phyloP scores from a whole-genome alignment of 2,329 filamentous ascomycete genomes.

The Mycosphaerella arachidis region DNA sequence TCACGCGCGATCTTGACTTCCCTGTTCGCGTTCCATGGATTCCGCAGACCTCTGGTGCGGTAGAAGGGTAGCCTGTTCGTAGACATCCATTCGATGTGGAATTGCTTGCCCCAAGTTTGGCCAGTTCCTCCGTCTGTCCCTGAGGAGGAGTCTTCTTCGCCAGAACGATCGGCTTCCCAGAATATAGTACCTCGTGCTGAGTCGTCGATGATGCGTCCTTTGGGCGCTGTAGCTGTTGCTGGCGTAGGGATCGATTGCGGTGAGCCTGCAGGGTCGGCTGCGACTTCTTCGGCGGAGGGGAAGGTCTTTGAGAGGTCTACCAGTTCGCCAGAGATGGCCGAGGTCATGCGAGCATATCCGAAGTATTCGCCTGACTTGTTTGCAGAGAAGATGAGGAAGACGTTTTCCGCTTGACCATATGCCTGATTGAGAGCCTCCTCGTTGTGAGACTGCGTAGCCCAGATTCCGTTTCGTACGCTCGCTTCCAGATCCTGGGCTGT shows the following conservation, averaged over 20 bases:
- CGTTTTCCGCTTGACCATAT: constrained; percentile 74
- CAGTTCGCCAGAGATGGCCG: constrained; percentile 70
- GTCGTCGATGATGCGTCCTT: constrained; percentile 85
- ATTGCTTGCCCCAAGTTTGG: constrained; percentile 84
- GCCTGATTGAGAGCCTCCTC: constrained; percentile 78
- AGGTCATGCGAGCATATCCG: constrained; percentile 87
- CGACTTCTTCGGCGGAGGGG: constrained; percentile 12
- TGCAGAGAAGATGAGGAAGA: constrained; percentile 90
- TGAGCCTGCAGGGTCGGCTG: constrained; percentile 49
- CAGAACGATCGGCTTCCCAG: constrained; percentile 75
- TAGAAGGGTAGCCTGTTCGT: constrained; percentile 82
- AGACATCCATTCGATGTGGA: constrained; percentile 85
- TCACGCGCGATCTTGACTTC: constrained; percentile 96
- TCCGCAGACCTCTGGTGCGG: constrained; percentile 77
- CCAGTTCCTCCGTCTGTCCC: constrained; percentile 36
- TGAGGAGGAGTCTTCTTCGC: constrained; percentile 42
- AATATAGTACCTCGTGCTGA: constrained; percentile 93
- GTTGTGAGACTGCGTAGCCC: constrained; percentile 94
- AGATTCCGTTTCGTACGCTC: constrained; percentile 81
- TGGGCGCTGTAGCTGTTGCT: constrained; percentile 71
- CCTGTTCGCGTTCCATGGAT: constrained; percentile 91
- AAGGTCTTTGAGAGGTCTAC: constrained; percentile 18
- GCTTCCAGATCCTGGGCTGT: constrained; percentile 85
- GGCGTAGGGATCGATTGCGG: constrained; percentile 76
- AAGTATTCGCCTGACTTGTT: constrained; percentile 98